phyloP scores from a whole-genome alignment of 164 flowering plant genomes.

The Akebia trifoliata region DNA sequence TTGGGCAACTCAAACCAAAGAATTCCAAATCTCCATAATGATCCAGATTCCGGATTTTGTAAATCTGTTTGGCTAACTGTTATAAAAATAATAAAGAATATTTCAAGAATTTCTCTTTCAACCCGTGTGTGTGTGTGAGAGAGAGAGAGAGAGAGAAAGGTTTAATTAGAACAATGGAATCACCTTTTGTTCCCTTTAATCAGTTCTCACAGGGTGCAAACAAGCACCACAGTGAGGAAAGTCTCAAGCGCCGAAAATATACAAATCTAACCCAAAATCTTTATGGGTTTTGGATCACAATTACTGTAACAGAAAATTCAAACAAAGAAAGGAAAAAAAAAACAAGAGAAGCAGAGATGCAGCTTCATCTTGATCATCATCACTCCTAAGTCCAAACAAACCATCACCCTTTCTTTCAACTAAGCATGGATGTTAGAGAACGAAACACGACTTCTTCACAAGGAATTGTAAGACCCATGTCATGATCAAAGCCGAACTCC shows the following conservation, averaged over 20 bases:
- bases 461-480: slow-evolving; percentile 74
- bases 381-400: not conserved
- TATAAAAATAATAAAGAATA: no score
- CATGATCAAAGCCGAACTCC: slow-evolving; percentile 74
- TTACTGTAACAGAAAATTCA: slow-evolving; percentile 3
- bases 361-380: slow-evolving; percentile 20
- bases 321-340: not conserved
- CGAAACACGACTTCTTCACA: slow-evolving; percentile 63
- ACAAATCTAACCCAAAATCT: slow-evolving; percentile 27
- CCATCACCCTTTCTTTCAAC: slow-evolving; percentile 6
- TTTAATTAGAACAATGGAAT: no score
- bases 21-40: no score
- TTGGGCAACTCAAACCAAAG: no score
- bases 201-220: slow-evolving; percentile 40
- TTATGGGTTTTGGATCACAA: slow-evolving; percentile 26
- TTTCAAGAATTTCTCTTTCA: no score
- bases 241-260: slow-evolving; percentile 20
- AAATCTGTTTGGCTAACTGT: no score
- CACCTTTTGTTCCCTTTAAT: slow-evolving; percentile 7
- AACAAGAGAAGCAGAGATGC: slow-evolving; percentile 24
- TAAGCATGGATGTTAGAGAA: slow-evolving; percentile 55
- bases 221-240: slow-evolving; percentile 40
- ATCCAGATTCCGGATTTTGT: no score
- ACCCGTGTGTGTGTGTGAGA: no score
- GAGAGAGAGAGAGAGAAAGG: no score